Conservation (phyloP, 441 rosid species). For the Flueggea neowawraea region DNA sequence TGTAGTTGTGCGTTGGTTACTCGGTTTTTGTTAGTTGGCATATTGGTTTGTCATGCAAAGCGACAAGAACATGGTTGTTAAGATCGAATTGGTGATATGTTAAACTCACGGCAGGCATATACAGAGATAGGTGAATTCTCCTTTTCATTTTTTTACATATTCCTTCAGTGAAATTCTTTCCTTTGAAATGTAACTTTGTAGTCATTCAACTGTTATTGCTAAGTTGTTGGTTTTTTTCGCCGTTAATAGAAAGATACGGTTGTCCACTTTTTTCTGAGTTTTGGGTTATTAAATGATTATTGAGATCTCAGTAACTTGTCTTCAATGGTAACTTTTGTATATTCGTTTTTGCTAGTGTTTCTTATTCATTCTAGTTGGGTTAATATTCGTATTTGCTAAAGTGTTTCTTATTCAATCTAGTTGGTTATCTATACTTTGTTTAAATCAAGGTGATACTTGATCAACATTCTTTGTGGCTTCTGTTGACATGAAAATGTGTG, state of each 20-base stretch:
- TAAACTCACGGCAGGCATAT: neutral
- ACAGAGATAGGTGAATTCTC: constrained; percentile 6
- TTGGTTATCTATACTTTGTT: no score
- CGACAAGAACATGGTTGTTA: neutral
- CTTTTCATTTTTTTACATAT: neutral
- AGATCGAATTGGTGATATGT: constrained; percentile 2
- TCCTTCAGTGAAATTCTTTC: neutral
- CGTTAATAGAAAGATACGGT: neutral
- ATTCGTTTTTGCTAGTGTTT: no score
- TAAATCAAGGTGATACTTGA: no score
- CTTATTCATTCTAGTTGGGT: no score
- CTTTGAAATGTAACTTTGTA: constrained; percentile 8
- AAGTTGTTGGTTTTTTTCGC: constrained; percentile 3
- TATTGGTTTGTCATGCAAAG: neutral
- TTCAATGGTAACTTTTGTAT: no score
- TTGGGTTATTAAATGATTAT: no score
- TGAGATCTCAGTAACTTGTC: no score
- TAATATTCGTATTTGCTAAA: no score
- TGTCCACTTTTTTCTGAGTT: no score
- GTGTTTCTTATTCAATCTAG: no score
- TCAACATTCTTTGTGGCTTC: no score
- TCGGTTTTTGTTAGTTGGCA: neutral
- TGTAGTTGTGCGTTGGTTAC: constrained; percentile 5
- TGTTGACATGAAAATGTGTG: no score
- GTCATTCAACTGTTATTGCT: constrained; percentile 6